Conservation (phyloP, 78 protist genomes). For the slime mould (Dictyostelium discoideum) region dicty_2.7 NC_007090.3:3650001-3650500, state of each 20-base stretch:
- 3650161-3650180: neutral
- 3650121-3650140: neutral
- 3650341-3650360: neutral
- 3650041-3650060: neutral
- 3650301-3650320: conserved; percentile 1
- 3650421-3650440: neutral
- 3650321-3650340: neutral
- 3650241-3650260: conserved; percentile 11
- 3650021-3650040: neutral
- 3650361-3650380: neutral
- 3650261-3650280: conserved; percentile 14
- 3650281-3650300: neutral
- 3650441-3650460: neutral
- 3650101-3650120: neutral
- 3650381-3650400: neutral
- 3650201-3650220: conserved; percentile 38
- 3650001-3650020: neutral
- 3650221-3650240: conserved; percentile 27
- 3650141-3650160: neutral
- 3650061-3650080: neutral
- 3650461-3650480: neutral
- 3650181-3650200: conserved; percentile 13
- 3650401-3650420: neutral
- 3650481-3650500: neutral
- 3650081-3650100: neutral